A percentile compares a stretch with the other conserved stretches of the same genome.
These are phyloP conservation scores for Coriolopsis trogii DNA, from an alignment of 1,284 basidiomycete genomes.

Conservation along the genomic window DNA sequence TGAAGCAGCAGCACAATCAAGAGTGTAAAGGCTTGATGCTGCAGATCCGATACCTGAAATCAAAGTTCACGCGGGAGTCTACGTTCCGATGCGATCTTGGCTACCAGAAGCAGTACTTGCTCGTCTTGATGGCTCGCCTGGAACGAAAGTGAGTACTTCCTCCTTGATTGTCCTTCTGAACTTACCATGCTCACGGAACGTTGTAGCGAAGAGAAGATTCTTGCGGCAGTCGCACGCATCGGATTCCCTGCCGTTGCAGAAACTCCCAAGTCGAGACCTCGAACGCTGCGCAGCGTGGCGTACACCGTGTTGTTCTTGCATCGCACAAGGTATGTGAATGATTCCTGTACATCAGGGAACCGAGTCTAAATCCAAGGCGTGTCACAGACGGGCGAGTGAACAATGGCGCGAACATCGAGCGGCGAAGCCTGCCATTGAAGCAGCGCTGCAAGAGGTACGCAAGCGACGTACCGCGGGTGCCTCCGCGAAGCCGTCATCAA, in stretches of 20 bases:
- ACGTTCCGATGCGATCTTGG: constrained; percentile 78
- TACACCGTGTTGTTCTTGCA: constrained; percentile 67
- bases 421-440: constrained; percentile 60
- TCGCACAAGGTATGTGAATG: constrained; percentile 62
- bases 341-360: neutral
- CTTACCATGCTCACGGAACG: neutral
- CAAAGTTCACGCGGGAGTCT: constrained; percentile 87
- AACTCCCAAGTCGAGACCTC: constrained; percentile 3
- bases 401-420: constrained; percentile 64
- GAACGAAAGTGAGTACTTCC: constrained; percentile 66
- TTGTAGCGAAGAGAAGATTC: constrained; percentile 74
- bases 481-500: neutral
- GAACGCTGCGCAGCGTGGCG: constrained; percentile 62
- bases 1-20: constrained; percentile 74
- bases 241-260: constrained; percentile 56
- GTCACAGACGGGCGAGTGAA: constrained; percentile 61
- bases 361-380: neutral
- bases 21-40: constrained; percentile 89
- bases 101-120: constrained; percentile 87
- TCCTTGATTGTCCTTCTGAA: too few relatives aligned
- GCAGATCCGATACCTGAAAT: constrained; percentile 91
- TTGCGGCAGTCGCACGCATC: constrained; percentile 77
- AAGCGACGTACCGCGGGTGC: constrained; percentile 41
- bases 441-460: constrained; percentile 72
- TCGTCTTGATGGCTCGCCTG: constrained; percentile 63